Evolutionary conservation across 495 filamentous ascomycete species (phyloP).

Genomic region (Talaromyces nanjingensis): DNA sequence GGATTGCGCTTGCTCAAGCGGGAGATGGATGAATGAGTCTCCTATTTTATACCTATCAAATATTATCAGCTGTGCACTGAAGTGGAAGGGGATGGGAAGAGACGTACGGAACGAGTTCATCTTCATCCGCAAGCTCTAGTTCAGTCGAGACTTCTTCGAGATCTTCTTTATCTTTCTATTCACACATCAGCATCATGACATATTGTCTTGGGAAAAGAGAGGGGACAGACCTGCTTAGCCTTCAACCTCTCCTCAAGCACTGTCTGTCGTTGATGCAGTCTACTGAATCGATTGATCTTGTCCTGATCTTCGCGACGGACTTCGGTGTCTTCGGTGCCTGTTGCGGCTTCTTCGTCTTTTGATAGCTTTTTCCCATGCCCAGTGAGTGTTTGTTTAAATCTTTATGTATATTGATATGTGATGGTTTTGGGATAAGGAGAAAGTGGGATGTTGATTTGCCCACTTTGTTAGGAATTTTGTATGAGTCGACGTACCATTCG

Average conservation of each 20-base stretch:
- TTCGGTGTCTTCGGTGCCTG: conserved; percentile 71
- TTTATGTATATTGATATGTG: not conserved
- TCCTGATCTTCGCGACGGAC: conserved; percentile 96
- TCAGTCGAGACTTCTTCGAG: conserved; percentile 87
- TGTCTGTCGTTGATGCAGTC: conserved; percentile 80
- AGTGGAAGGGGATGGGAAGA: not conserved
- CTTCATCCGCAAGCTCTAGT: conserved; percentile 91
- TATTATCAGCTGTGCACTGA: conserved; percentile 8
- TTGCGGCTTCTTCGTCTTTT: conserved; percentile 76
- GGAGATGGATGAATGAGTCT: conserved; percentile 85
- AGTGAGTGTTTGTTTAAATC: not conserved
- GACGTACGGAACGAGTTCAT: conserved; percentile 79
- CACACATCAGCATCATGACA: not conserved
- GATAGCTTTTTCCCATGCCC: conserved; percentile 56
- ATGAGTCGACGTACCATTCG: conserved; percentile 31
- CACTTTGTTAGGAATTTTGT: not conserved
- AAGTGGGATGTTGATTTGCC: conserved; percentile 8
- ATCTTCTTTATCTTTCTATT: conserved; percentile 96
- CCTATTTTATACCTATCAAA: conserved; percentile 83
- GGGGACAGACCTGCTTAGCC: conserved; percentile 59
- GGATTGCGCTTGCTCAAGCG: conserved; percentile 75
- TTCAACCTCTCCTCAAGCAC: conserved; percentile 75
- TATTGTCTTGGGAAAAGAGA: not conserved
- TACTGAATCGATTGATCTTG: conserved; percentile 96
- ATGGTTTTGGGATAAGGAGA: not conserved